Base-by-base conservation (phyloP, 2,329 filamentous ascomycete species). In the Diaporthe ilicicola region DNA sequence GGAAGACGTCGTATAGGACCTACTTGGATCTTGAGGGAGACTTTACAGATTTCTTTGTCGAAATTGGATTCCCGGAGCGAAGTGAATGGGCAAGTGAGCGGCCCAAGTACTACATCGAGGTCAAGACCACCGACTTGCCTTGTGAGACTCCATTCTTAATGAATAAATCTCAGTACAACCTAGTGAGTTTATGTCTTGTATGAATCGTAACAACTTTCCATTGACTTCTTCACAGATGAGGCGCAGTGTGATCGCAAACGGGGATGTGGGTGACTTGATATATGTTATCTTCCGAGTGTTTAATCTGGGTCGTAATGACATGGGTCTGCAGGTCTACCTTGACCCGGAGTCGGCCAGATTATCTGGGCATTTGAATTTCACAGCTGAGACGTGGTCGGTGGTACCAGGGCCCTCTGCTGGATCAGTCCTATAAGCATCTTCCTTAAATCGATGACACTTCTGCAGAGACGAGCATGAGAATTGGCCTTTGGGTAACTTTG, bases 61-160 rank as follows among this genome's bases (percentile, higher is more conserved):
- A 78, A 5, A 76, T 75, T 19, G 79, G 80, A 1, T 79, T 84
- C 66, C 74, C 83, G 0, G 70, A 73, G 7, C 48, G 50, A 32
- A 70, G 72, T 1, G 69, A 55, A 4, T 84, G 81, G 79, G 42
- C 46, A 17, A 74, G 51, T 15, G 72, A 71, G 65, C 74, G 61
- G 5, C 84, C 81, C 1, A 74, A 78, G 46, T 88, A 86, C 73
- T 83, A 81, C 27, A 82, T 89, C 3, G 87, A 89, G 69, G 86
- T 88, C 48, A 88, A 88, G 74, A 80, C 84, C 1, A 87, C 86
- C 0, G 82, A 81, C 0, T 75, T 76, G 1, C 61, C 73, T 1
- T 81, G 77, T 51, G 76, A 79, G 2, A 82, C 79, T 7, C 79
- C 82, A 0, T 87, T 88, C 68, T 87, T 77, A 55, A 82, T 88